Conservation (phyloP, 1,139 yeast genomes). For the Candida anutae region DNA sequence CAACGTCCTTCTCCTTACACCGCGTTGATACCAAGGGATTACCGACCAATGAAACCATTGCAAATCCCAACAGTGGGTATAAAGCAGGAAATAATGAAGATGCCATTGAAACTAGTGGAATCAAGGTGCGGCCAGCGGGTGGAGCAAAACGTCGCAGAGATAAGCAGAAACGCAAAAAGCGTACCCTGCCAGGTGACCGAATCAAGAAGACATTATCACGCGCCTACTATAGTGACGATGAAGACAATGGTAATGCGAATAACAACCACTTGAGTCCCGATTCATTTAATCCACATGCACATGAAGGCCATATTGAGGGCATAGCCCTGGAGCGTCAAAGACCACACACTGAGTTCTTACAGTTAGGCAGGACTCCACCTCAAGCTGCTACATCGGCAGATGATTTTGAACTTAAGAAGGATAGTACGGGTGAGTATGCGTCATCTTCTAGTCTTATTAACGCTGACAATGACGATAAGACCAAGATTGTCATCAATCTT, state of each 20-base stretch:
- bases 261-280: constrained; percentile 6
- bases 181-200: constrained; percentile 17
- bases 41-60: constrained; percentile 3
- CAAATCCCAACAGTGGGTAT: constrained; percentile 8
- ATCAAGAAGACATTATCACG: constrained; percentile 27
- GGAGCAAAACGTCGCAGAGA: constrained; percentile 51
- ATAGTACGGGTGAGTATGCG: constrained; percentile 6
- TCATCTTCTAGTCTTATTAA: constrained; percentile 1
- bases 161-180: constrained; percentile 29
- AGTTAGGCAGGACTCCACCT: constrained; percentile 28
- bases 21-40: constrained; percentile 54
- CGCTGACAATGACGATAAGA: neutral
- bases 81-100: constrained; percentile 15
- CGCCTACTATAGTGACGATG: constrained; percentile 17
- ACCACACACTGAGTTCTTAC: constrained; percentile 36
- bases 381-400: constrained; percentile 7
- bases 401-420: constrained; percentile 5
- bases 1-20: constrained; percentile 73
- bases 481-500: neutral
- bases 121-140: constrained; percentile 72
- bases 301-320: neutral
- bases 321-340: constrained; percentile 21
- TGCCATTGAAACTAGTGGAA: constrained; percentile 56
- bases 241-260: constrained; percentile 4
- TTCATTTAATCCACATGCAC: constrained; percentile 5